Percentiles rank a stretch among this genome's conserved stretches.
These are phyloP conservation scores for Oxytropis ochrocephala DNA, from an alignment of 306 rosid species.

Conservation along the genomic window DNA sequence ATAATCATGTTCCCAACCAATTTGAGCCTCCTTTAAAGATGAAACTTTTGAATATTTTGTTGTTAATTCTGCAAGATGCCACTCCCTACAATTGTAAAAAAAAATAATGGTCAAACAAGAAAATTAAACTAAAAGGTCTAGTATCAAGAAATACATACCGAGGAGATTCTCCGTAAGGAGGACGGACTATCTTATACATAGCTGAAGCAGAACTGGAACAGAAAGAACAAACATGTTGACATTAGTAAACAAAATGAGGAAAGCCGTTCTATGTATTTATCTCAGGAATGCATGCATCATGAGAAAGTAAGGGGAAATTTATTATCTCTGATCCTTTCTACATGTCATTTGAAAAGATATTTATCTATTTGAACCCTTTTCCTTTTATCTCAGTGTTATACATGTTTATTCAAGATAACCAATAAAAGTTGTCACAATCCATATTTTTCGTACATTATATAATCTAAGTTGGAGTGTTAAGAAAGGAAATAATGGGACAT, in stretches of 20 bases:
- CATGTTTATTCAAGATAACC: not conserved
- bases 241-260: not conserved
- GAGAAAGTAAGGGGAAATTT: not conserved
- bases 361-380: not conserved
- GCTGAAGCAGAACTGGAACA: slow-evolving; percentile 73
- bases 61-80: slow-evolving; percentile 75
- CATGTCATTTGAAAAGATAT: not conserved
- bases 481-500: not conserved
- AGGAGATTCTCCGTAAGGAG: slow-evolving; percentile 84
- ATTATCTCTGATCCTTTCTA: not conserved
- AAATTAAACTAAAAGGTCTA: slow-evolving; percentile 2
- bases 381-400: not conserved
- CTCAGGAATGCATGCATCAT: not conserved
- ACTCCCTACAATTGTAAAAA: slow-evolving; percentile 46
- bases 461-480: not conserved
- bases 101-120: slow-evolving; percentile 3
- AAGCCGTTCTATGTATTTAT: not conserved
- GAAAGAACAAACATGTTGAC: slow-evolving; percentile 15
- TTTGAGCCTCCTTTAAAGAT: slow-evolving; percentile 67
- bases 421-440: not conserved
- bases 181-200: slow-evolving; percentile 79
- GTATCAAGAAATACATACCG: slow-evolving; percentile 43
- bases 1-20: slow-evolving; percentile 87
- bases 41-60: slow-evolving; percentile 71
- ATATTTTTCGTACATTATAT: not conserved